phyloP scores from a whole-genome alignment of 2,329 filamentous ascomycete species.

The Sporothrix brasiliensis region DNA sequence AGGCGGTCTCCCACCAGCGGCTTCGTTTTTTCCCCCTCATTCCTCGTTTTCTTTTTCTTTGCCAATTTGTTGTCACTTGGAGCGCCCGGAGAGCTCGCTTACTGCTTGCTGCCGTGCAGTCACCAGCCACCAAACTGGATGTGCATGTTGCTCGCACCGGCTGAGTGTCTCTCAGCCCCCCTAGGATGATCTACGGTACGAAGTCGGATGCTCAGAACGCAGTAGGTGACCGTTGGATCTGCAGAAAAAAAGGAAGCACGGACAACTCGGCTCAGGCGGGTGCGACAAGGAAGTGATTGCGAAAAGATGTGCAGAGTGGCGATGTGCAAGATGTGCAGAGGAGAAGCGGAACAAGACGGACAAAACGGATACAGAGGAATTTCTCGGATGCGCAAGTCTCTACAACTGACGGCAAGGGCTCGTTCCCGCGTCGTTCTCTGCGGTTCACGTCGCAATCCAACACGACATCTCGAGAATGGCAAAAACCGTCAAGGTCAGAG shows the following conservation, averaged over 20 bases:
- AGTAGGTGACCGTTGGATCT: constrained; percentile 11
- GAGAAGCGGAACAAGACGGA: background rate
- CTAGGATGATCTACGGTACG: no score
- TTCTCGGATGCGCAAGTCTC: no score
- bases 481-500: no score
- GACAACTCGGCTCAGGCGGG: background rate
- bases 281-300: background rate
- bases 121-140: constrained; percentile 6
- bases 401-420: background rate
- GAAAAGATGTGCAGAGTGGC: constrained; percentile 3
- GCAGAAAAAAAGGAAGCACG: background rate
- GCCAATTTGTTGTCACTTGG: background rate
- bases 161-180: no score
- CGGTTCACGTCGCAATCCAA: background rate
- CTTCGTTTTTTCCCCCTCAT: no score
- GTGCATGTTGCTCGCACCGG: background rate
- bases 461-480: background rate
- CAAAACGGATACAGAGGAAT: background rate
- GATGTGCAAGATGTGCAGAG: constrained; percentile 12
- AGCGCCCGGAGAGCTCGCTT: background rate
- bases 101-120: constrained; percentile 16
- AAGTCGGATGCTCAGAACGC: no score
- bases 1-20: background rate
- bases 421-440: background rate
- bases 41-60: background rate